These are phyloP conservation scores for Colletotrichum salicis DNA, from an alignment of 2,329 filamentous ascomycete genomes.

Conservation along the genomic window DNA sequence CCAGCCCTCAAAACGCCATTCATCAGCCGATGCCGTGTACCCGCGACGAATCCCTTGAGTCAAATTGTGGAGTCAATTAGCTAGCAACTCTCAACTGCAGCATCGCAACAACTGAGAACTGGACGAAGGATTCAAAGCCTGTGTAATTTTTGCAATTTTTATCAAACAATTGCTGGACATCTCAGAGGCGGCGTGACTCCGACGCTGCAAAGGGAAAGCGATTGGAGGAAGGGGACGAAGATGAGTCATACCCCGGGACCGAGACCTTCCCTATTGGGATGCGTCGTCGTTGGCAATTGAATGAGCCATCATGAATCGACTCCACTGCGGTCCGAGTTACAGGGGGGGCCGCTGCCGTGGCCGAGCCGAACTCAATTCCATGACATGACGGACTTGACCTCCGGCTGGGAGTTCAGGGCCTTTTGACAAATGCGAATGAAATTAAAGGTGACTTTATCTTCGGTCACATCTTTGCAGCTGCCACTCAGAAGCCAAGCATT, in stretches of 20 bases:
- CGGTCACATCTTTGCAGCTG: too few relatives aligned
- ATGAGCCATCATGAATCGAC: slow-evolving; percentile 27
- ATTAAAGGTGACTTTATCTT: too few relatives aligned
- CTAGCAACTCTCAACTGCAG: not conserved
- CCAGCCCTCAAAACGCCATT: not conserved
- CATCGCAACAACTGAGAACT: not conserved
- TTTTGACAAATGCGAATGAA: too few relatives aligned
- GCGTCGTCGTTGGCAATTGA: slow-evolving; percentile 16
- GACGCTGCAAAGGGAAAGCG: not conserved
- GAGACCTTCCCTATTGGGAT: slow-evolving; percentile 29
- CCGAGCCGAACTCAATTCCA: slow-evolving; percentile 5
- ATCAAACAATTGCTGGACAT: not conserved
- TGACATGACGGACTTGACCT: not conserved
- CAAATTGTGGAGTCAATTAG: not conserved
- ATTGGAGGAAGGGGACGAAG: not conserved
- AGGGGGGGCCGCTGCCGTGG: slow-evolving; percentile 8
- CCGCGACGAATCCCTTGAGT: slow-evolving; percentile 5
- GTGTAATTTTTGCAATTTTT: not conserved
- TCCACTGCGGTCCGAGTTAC: slow-evolving; percentile 3
- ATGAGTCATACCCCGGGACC: slow-evolving; percentile 21
- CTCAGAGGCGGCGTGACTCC: not conserved
- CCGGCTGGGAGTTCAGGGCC: not conserved
- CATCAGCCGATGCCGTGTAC: not conserved
- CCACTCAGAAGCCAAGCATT: too few relatives aligned
- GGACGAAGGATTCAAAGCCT: not conserved